Evolutionary conservation across 2,329 filamentous ascomycete species (phyloP), one percentile per base, ranked within the genome.

Genomic region (Penicillium brevicompactum): DNA sequence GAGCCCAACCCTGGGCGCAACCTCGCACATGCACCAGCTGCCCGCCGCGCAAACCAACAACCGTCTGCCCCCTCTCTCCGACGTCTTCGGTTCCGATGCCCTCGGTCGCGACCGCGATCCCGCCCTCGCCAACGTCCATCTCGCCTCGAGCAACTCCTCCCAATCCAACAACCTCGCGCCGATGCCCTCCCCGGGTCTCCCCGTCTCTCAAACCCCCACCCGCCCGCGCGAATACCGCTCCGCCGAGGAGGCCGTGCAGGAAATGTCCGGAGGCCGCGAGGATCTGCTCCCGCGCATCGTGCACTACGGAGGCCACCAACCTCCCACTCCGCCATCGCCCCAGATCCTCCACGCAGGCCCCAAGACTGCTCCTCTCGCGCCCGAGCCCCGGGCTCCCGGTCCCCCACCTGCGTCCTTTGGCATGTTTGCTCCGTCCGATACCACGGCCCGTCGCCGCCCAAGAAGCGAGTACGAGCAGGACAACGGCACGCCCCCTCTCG

Each of bases 271-370:
- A 48, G 94, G 94, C n/a, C 86, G 94, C 54, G 89, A 96, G 54
- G 94, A 99, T 56, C 81, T 97, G 13, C 81, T 97, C 48, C 94
- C 94, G 21, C 94, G 93, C 74, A 86, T 97, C 54, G 91, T 99
- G 13, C 94, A 97, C 75, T 99, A 99, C 72, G 91, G 90, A 38
- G 91, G 92, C 45, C 91, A 95, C 70, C 93, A 96, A 72, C 92
- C 93, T 40, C 92, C 92, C 3, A 96, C 92, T 2, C 92, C 93
- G 34, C 92, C 92, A 4, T 95, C 91, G 43, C 91, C 86, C 52
- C 70, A 70, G 16, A 32, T 64, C 32, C 55, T 63, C 37, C 65
- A 71, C 56, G 56, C 67, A 46, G 65, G 59, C n/a, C 59, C 65
- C 14, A 71, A 71, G 50, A 68, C 68, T 4, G 63, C 63, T 11